Evolutionary conservation across 139 green algal species (phyloP), one percentile per base, ranked within the genome.

Genomic region (Diplosphaera chodatii): DNA sequence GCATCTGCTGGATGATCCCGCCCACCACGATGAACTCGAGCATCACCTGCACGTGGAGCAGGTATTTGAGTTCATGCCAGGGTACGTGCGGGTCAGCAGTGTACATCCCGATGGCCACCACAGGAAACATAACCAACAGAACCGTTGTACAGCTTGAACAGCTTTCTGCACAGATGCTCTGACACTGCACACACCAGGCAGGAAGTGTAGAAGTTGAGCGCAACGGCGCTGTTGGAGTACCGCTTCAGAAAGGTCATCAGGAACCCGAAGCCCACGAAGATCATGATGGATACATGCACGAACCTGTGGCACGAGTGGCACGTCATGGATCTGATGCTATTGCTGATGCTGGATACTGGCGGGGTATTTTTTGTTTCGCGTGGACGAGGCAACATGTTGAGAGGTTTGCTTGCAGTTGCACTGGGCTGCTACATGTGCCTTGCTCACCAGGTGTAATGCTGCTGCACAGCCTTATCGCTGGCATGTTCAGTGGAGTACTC

Each of bases 211-310:
- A 87, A 87, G 70, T 90, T 91, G 30, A 91, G 66, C 0, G 64
- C 77, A 13, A 90, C 68, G 13, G 86, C 86, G 32, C 75, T 68
- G 63, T 82, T 78, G 69, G 69, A 76, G 77, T 89, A 90, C 27
- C 74, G 78, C 33, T 59, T 66, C 37, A 90, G 68, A 63, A 89
- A 90, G 23, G 83, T 90, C 83, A 89, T 89, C 16, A 90, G 77
- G 75, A 86, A 87, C 15, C 85, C 32, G 4, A 64, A 63, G 62
- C 74, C 84, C 2, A 89, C 59, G 67, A 86, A 89, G 25, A 89
- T 77, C 84, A 85, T 86, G 37, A 86, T 78, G 29, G 66, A 27
- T 29, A 81, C 73, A 63, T 73, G 69, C 16, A 72, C 1, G 16
- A n/a, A 67, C 23, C 30, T 48, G 67, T 1, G 15, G 1, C 59